Conservation (phyloP, 169 alveolate genomes). For the Miamiensis avidus region DNA sequence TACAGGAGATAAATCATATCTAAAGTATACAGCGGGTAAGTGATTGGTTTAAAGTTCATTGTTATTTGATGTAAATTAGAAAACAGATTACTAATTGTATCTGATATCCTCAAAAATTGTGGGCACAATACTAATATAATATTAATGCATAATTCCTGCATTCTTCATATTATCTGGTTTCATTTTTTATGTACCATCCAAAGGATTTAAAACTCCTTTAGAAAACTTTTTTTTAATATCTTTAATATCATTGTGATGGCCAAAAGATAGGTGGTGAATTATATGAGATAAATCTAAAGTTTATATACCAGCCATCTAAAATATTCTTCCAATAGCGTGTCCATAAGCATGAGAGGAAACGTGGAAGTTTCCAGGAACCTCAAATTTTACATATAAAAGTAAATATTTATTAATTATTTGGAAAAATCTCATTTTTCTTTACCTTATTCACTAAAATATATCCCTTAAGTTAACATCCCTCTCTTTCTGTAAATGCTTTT, state of each 20-base stretch:
- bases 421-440: too few relatives aligned
- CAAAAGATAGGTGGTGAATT: slow-evolving; percentile 84
- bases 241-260: slow-evolving; percentile 63
- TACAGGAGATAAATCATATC: slow-evolving; percentile 86
- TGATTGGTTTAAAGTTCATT: slow-evolving; percentile 59
- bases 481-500: slow-evolving; percentile 58
- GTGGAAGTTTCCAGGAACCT: slow-evolving; percentile 88
- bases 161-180: slow-evolving; percentile 39
- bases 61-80: slow-evolving; percentile 74
- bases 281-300: slow-evolving; percentile 77
- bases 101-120: slow-evolving; percentile 59
- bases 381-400: too few relatives aligned
- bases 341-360: slow-evolving; percentile 82
- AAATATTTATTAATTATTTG: too few relatives aligned
- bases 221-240: slow-evolving; percentile 55
- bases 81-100: slow-evolving; percentile 50
- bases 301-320: slow-evolving; percentile 40
- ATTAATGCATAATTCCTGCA: slow-evolving; percentile 56
- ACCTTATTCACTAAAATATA: slow-evolving; percentile 64
- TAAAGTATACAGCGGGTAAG: slow-evolving; percentile 77
- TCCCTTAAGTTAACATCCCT: slow-evolving; percentile 88
- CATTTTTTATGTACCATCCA: slow-evolving; percentile 55
- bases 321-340: slow-evolving; percentile 43
- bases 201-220: slow-evolving; percentile 65
- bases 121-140: slow-evolving; percentile 77